Evolutionary conservation across 371 early-diverging fungal species (phyloP).

Genomic region (Mucor velutinosus): DNA sequence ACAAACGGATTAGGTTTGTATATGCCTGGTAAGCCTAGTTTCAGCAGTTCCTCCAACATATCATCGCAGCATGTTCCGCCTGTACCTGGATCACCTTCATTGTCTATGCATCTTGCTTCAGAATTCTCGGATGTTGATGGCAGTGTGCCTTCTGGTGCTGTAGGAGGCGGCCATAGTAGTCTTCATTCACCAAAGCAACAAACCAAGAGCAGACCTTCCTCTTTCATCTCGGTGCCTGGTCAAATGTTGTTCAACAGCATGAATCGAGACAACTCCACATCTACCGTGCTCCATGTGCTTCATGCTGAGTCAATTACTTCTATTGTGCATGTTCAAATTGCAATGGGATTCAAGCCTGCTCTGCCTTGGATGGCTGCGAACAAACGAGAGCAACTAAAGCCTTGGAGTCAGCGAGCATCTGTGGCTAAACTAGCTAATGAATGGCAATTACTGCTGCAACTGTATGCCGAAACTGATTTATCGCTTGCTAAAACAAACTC

Average conservation of each 20-base stretch:
- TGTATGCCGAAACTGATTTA: constrained; percentile 19
- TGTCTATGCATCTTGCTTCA: constrained; percentile 7
- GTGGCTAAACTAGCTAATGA: constrained; percentile 28
- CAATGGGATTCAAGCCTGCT: constrained; percentile 37
- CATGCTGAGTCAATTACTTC: constrained; percentile 39
- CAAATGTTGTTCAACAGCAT: neutral
- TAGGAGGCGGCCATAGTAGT: neutral
- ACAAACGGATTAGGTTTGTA: constrained; percentile 36
- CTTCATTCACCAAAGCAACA: constrained; percentile 4
- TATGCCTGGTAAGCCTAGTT: constrained; percentile 15
- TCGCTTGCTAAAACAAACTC: neutral
- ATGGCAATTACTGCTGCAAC: constrained; percentile 35
- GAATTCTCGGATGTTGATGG: constrained; percentile 16
- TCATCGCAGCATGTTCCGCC: constrained; percentile 6
- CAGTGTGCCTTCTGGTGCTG: neutral
- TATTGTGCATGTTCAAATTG: constrained; percentile 31
- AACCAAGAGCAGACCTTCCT: neutral
- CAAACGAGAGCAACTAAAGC: constrained; percentile 20
- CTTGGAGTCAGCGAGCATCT: constrained; percentile 34
- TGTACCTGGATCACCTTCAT: constrained; percentile 21
- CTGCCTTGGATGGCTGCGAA: constrained; percentile 36
- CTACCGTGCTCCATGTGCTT: constrained; percentile 26
- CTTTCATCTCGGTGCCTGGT: neutral
- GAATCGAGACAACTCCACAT: constrained; percentile 6
- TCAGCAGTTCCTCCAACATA: neutral